Conservation (phyloP, 805 yeast genomes). For the Jamesozyma rosinii region DNA sequence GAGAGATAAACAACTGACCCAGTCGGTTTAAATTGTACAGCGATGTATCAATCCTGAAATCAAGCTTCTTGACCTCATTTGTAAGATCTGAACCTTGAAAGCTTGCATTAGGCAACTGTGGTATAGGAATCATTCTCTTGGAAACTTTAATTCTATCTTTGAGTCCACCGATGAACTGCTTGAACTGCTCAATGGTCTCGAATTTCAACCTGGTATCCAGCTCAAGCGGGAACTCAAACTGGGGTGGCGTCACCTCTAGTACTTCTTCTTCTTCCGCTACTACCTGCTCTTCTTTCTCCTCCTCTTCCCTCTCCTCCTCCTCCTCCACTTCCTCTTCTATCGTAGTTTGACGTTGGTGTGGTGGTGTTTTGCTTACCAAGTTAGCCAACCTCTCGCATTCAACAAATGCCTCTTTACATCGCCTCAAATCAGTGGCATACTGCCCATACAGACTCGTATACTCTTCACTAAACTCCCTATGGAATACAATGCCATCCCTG, state of each 20-base stretch:
- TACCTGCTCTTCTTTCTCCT: background rate
- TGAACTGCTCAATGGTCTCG: conserved; percentile 12
- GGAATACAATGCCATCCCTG: background rate
- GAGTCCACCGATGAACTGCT: conserved; percentile 6
- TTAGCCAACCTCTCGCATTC: conserved; percentile 5
- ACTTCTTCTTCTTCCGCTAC: background rate
- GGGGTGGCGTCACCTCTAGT: background rate
- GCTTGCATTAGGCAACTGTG: conserved; percentile 13
- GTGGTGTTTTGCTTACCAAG: background rate
- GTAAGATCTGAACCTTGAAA: conserved; percentile 24
- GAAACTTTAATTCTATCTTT: conserved; percentile 15
- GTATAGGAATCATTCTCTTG: conserved; percentile 24
- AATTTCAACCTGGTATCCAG: conserved; percentile 14
- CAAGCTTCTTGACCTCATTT: conserved; percentile 16
- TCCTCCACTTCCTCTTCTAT: background rate
- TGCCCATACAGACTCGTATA: conserved; percentile 4
- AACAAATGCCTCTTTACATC: conserved; percentile 5
- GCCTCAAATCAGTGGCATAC: conserved; percentile 10
- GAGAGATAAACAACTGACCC: conserved; percentile 25
- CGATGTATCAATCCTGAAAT: conserved; percentile 22
- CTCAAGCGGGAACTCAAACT: conserved; percentile 6
- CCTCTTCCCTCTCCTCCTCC: background rate
- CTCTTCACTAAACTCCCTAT: background rate
- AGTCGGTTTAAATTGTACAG: conserved; percentile 27
- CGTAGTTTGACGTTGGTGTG: too few relatives aligned